Evolutionary conservation across 345 rosid species (phyloP).

Genomic region (Syzygium aqueum): DNA sequence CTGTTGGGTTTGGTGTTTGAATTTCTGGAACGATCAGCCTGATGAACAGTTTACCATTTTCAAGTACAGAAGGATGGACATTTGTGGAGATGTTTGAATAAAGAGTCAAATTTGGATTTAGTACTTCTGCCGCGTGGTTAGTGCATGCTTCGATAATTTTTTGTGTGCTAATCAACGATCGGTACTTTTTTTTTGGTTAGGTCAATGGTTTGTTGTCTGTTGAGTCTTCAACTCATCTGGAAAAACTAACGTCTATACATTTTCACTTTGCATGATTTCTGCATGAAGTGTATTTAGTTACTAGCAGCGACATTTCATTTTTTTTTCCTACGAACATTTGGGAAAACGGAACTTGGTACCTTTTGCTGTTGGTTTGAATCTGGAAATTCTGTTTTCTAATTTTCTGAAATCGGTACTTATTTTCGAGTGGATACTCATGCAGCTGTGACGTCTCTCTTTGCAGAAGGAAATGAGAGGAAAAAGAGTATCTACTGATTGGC

Average conservation of each 20-base stretch:
- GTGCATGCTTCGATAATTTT: background rate
- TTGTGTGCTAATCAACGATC: background rate
- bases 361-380: background rate
- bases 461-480: constrained; percentile 25
- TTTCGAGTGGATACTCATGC: background rate
- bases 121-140: background rate
- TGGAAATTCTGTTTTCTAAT: background rate
- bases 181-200: background rate
- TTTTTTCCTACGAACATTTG: background rate
- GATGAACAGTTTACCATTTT: background rate
- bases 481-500: constrained; percentile 30
- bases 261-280: background rate
- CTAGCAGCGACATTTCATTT: background rate
- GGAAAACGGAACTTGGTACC: background rate
- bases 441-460: background rate
- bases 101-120: background rate
- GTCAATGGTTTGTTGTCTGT: background rate
- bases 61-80: background rate
- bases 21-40: background rate
- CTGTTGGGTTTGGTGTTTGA: background rate
- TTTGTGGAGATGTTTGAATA: background rate
- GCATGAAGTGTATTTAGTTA: background rate
- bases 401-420: background rate
- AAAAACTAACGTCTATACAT: background rate
- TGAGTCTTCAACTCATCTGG: background rate